These are phyloP conservation scores for Tulasnella sp. DNA, from an alignment of 768 basidiomycete genomes.

Conservation along the genomic window DNA sequence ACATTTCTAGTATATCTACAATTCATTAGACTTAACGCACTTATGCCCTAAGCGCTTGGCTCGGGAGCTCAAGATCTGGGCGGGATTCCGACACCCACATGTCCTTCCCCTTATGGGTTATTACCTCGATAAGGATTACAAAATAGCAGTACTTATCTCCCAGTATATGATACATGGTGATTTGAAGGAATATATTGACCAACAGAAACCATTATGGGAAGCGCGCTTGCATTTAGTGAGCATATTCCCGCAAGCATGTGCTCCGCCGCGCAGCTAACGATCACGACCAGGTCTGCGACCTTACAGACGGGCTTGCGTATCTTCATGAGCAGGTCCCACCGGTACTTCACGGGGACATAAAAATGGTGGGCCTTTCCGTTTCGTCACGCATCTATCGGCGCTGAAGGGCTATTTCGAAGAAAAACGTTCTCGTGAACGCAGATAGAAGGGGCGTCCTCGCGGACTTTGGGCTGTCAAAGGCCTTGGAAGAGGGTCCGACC, in stretches of 20 bases:
- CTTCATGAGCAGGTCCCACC: not conserved
- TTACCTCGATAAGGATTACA: not conserved
- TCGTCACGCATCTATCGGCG: too few species aligned
- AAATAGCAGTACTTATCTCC: not conserved
- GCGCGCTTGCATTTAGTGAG: not conserved
- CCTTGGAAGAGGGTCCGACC: not conserved
- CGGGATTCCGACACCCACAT: not conserved
- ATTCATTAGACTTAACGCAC: too few species aligned
- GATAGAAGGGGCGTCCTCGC: not conserved
- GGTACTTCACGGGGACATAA: not conserved
- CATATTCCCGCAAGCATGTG: too few species aligned
- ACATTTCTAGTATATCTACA: too few species aligned
- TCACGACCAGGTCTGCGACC: too few species aligned
- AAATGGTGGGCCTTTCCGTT: not conserved
- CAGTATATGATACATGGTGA: not conserved
- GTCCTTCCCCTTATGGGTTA: not conserved
- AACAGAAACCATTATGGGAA: not conserved
- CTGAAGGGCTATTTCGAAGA: not conserved
- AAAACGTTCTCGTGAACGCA: not conserved
- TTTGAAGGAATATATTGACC: not conserved
- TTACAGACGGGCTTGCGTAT: not conserved
- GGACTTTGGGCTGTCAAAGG: not conserved
- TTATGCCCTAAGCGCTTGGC: too few species aligned
- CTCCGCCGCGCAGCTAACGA: too few species aligned
- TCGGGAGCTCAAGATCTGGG: slow-evolving; percentile 8